Conservation (phyloP, 805 yeast species). For the Yarrowia phangngaensis region DNA sequence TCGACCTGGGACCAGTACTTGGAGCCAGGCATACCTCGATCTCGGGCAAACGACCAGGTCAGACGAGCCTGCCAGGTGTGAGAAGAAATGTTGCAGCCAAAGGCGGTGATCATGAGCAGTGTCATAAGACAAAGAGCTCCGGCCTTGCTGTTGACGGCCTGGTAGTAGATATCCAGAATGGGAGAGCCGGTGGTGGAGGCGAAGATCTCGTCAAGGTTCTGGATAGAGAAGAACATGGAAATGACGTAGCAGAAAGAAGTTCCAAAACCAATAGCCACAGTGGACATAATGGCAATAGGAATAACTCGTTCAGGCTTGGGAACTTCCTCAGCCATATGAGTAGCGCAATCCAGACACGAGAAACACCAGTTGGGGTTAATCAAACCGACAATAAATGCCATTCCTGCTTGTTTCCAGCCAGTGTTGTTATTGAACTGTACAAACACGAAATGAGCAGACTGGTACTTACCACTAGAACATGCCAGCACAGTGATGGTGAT, state of each 20-base stretch:
- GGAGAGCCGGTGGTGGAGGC: slow-evolving; percentile 55
- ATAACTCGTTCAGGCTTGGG: slow-evolving; percentile 55
- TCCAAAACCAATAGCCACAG: slow-evolving; percentile 62
- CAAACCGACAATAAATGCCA: slow-evolving; percentile 66
- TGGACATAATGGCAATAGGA: slow-evolving; percentile 59
- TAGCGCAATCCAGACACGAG: slow-evolving; percentile 64
- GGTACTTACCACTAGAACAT: slow-evolving; percentile 52
- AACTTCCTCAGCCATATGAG: slow-evolving; percentile 68
- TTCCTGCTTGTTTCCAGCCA: slow-evolving; percentile 57
- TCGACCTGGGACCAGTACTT: slow-evolving; percentile 50
- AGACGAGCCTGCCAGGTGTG: slow-evolving; percentile 68
- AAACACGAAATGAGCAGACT: slow-evolving; percentile 52
- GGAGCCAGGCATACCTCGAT: slow-evolving; percentile 58
- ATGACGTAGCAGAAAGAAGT: slow-evolving; percentile 43
- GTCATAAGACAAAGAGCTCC: slow-evolving; percentile 51
- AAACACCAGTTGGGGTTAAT: slow-evolving; percentile 69
- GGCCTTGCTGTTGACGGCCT: slow-evolving; percentile 50
- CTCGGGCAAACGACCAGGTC: slow-evolving; percentile 66
- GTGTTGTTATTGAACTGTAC: slow-evolving; percentile 51
- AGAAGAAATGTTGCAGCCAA: slow-evolving; percentile 57
- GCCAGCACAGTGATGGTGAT: slow-evolving; percentile 54
- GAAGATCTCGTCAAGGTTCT: slow-evolving; percentile 49
- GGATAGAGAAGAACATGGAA: slow-evolving; percentile 51
- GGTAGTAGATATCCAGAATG: slow-evolving; percentile 58
- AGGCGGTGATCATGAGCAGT: slow-evolving; percentile 51